Evolutionary conservation across 2,329 filamentous ascomycete species (phyloP), one percentile per base, ranked within the genome.

Genomic region (Colletotrichum sp.): DNA sequence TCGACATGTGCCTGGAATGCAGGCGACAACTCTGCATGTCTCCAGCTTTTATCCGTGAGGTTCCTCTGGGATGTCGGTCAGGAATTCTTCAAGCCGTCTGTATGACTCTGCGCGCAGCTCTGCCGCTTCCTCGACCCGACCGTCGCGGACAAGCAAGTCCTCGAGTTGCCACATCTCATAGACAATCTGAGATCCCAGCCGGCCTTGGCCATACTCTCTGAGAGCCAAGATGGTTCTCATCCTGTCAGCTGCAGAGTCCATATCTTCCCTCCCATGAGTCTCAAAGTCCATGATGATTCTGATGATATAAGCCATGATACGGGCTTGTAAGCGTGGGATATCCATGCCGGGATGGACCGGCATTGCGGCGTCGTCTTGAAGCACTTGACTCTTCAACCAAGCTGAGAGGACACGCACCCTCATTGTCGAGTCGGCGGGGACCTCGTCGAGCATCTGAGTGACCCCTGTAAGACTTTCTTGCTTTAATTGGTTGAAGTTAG

Each of bases 101-200:
- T 61, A 34, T 16, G 66, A 55, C n/a, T 68, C 66, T 55, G 48
- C 48, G 8, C 66, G 66, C 6, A 68, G 4, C 7, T 22, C 28
- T 27, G 7, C 48, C 13, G 66, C 66, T 34, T 68, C 66, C 66
- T 55, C 52, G 7, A 32, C 8, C 15, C 32, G 66, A 7, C 66
- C 30, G 19, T 22, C 27, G 27, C 48, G 48, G 30, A 25, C 8
- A 16, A 74, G 78, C 39, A 75, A 28, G 22, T 69, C 75, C 52
- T 74, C 71, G 8, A 78, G 71, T 27, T 72, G 74, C 76, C 78
- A 78, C 69, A 78, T 64, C 32, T 79, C 76, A 13, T 65, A 66
- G 44, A 78, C 59, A 9, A 78, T 64, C 36, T 72, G 73, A 59
- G 77, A 77, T 48, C 77, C 74, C 5, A 68, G 28, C 8, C 59